phyloP scores from a whole-genome alignment of 352 stramenopile genomes.

The Phytophthora syringae region DNA sequence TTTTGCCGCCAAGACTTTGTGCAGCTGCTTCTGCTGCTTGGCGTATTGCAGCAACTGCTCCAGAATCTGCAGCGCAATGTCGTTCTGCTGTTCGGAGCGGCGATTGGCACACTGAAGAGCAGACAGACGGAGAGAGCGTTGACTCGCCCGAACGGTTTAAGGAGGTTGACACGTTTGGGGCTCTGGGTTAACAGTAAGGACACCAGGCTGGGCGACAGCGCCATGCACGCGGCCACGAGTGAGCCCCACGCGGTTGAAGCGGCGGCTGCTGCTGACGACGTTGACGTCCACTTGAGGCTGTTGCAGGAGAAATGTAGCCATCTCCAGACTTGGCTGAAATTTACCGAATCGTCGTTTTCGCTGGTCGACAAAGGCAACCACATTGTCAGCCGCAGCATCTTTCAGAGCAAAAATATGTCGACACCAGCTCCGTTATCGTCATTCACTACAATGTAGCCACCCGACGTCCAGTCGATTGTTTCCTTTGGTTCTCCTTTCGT shows the following conservation, averaged over 20 bases:
- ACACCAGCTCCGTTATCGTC: conserved; percentile 27
- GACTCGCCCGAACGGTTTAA: conserved; percentile 50
- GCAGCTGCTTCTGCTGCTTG: conserved; percentile 36
- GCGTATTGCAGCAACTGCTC: conserved; percentile 47
- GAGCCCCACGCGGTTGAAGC: conserved; percentile 44
- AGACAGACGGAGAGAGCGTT: conserved; percentile 48
- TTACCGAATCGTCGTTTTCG: conserved; percentile 13
- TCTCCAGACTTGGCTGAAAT: conserved; percentile 32
- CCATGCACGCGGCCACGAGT: conserved; percentile 67
- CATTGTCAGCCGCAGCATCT: conserved; percentile 18
- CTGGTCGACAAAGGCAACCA: conserved; percentile 25
- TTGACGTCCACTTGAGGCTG: conserved; percentile 47
- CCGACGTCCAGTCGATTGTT: conserved; percentile 13
- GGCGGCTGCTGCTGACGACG: conserved; percentile 37
- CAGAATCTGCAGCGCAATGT: conserved; percentile 45
- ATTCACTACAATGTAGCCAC: conserved; percentile 38
- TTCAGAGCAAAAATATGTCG: conserved; percentile 43
- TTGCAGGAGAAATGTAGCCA: conserved; percentile 42
- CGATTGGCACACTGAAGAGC: conserved; percentile 65
- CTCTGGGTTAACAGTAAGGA: conserved; percentile 37
- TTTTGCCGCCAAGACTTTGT: conserved; percentile 44
- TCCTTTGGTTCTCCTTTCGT: neutral
- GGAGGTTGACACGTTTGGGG: conserved; percentile 31
- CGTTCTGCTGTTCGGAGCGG: conserved; percentile 50
- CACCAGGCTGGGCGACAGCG: conserved; percentile 50